A percentile compares a stretch with the other conserved stretches of the same genome.
Evolutionary conservation across 179 eudicot genomes (phyloP).

Genomic region (Spergularia azorica): DNA sequence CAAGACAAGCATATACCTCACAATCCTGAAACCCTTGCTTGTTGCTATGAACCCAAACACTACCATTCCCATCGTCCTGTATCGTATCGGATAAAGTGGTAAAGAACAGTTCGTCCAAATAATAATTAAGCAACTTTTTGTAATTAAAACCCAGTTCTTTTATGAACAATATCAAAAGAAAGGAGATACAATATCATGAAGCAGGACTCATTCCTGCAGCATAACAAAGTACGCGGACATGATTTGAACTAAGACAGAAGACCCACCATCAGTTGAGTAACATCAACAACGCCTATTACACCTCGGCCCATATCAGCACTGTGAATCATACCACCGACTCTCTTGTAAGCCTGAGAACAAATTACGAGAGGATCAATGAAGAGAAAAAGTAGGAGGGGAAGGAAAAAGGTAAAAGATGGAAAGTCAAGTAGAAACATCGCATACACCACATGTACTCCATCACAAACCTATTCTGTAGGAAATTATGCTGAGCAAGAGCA

Average conservation of each 20-base stretch:
- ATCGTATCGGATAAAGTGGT: conserved; percentile 12
- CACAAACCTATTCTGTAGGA: too few relatives aligned
- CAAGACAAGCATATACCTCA: conserved; percentile 65
- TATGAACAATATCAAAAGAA: neutral
- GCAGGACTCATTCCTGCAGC: neutral
- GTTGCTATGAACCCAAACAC: conserved; percentile 67
- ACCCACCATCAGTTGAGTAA: conserved; percentile 63
- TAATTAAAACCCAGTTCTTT: too few relatives aligned
- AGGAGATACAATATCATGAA: neutral
- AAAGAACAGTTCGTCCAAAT: neutral
- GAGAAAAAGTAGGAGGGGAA: neutral
- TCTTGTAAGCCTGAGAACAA: conserved; percentile 65
- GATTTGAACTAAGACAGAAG: conserved; percentile 1
- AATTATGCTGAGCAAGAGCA: too few relatives aligned
- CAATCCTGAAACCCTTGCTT: conserved; percentile 84
- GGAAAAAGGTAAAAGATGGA: neutral
- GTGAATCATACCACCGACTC: conserved; percentile 83
- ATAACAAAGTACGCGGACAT: neutral
- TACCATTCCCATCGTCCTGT: conserved; percentile 64
- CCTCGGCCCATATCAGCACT: conserved; percentile 82
- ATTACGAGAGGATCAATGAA: neutral
- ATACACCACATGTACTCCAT: too few relatives aligned
- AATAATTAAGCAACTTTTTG: neutral
- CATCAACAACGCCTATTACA: conserved; percentile 74
- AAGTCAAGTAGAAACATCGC: neutral